Evolutionary conservation across 805 yeast genomes (phyloP), one percentile per base, ranked within the genome.

Genomic region (Priceomyces castillae): DNA sequence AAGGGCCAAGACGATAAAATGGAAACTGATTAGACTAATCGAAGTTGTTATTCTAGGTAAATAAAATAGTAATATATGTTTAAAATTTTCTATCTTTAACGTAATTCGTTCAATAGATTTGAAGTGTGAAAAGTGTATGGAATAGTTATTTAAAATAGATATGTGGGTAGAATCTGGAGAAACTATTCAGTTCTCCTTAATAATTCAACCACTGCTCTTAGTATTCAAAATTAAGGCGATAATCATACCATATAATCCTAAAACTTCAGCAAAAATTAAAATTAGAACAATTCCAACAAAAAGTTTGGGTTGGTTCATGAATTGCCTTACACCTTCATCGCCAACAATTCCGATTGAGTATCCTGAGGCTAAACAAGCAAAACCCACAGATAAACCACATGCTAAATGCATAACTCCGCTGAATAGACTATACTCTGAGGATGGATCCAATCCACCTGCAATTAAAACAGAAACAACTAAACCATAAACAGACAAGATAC

Each of bases 351-450:
- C 96, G 70, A 88, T 88, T 46, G 99, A 94, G 67, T 90, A 94
- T 36, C 99, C 99, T 46, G 96, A 86, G 33, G 98, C 90, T 61
- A 94, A 75, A 64, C 98, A 90, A 3, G 98, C 90, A 59, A 94
- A 89, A 1, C 99, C 99, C 35, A 94, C 99, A 30, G 95, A 81
- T 47, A 92, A 70, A 1, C 99, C 99, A 67, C 97, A 90, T 41
- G 95, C 90, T 64, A 94, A 73, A 68, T 94, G 99, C 95, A 94
- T 89, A 65, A 90, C 90, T n/a, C 99, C 99, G 61, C 88, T 86
- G 71, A 88, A 94, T 44, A 94, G 70, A 3, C 97, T 82, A 67
- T 94, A 90, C 39, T 82, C 78, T 50, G 81, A 81, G 31, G 79
- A 65, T 30, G 97, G 97, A 19, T 84, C 77, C 53, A 90, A 72